Percentiles rank a stretch among this genome's conserved stretches.
Conservation (phyloP, 192 early-diverging fungal genomes). For the Chytriomyces sp. region DNA sequence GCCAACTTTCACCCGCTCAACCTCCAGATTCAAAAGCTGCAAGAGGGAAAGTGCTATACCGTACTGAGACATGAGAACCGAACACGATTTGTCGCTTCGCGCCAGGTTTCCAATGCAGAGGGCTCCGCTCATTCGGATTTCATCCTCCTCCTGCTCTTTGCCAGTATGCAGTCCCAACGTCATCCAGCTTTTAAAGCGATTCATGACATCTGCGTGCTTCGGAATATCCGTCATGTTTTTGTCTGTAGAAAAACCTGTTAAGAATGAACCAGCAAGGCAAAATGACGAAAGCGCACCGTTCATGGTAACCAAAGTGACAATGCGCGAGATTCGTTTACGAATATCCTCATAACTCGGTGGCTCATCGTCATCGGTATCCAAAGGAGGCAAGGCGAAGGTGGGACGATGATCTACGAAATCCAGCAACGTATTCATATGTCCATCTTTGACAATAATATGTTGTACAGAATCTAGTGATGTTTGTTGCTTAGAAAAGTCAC, state of each 20-base stretch:
- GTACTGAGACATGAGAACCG: conserved; percentile 34
- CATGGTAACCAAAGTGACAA: conserved; percentile 54
- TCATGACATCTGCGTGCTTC: conserved; percentile 35
- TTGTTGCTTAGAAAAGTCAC: too few species aligned
- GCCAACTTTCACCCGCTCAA: conserved; percentile 27
- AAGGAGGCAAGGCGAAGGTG: not conserved
- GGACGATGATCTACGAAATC: conserved; percentile 54
- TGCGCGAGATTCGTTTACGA: conserved; percentile 45
- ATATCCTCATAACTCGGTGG: conserved; percentile 36
- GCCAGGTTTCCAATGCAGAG: conserved; percentile 58
- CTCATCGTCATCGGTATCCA: conserved; percentile 33
- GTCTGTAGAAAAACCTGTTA: conserved; percentile 29
- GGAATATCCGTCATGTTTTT: conserved; percentile 49
- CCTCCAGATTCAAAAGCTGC: conserved; percentile 41
- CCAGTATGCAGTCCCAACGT: conserved; percentile 29
- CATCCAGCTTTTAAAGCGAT: conserved; percentile 50
- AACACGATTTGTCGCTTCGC: conserved; percentile 51
- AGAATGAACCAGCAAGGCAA: not conserved
- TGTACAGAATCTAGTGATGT: conserved; percentile 39
- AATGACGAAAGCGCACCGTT: conserved; percentile 37
- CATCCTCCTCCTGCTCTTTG: conserved; percentile 44
- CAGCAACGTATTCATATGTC: conserved; percentile 40
- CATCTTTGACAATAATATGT: conserved; percentile 36
- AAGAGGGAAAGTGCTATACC: conserved; percentile 38
- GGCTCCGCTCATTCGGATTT: conserved; percentile 58